Base-by-base conservation (phyloP, 1,139 yeast species). In the Blastobotrys petasosporus region DNA sequence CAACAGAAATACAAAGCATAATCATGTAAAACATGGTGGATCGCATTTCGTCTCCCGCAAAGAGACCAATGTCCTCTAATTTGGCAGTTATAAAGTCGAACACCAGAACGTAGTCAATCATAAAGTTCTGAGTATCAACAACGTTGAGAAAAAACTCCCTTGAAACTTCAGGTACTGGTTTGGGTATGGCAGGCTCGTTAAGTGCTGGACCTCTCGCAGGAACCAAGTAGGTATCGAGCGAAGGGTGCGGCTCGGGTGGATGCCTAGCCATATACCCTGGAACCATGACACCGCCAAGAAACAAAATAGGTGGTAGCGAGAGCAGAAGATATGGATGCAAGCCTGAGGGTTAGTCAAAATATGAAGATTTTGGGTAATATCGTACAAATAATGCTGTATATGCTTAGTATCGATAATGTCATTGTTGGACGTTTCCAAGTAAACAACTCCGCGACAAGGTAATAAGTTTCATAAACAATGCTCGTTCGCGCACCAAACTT, bases 51-150 rank as follows among this genome's bases (percentile, higher is more conserved):
- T 82, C 90, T 59, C 82, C 79, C 50, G 73, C 72, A 61, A 81
- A 87, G 60, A 75, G 82, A 1, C 85, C 77, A 60, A 81, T 79
- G 51, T 77, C 79, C 25, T 69, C 65, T 25, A 85, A 69, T 42
- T 76, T 50, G 60, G 72, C 66, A 20, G 73, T 67, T 4, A 77
- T 49, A 32, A 71, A 69, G 63, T 87, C 94, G 71, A 81, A 86
- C 0, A 71, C 65, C n/a, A 68, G 63, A 9, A 83, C 79, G 58
- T 81, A 85, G 13, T 80, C 61, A n/a, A 80, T 63, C 87, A 85
- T 82, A 55, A 80, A 82, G 62, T 87, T 87, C 59, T 87, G 96
- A 47, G 87, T 70, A 65, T 87, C 96, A 0, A 94, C 85, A 55
- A 85, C 69, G 61, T 87, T 87, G 51, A 87, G 64, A 25, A 82